These are phyloP conservation scores for Zoysia japonica DNA, from an alignment of 176 grass and related monocot species.

Conservation along the genomic window DNA sequence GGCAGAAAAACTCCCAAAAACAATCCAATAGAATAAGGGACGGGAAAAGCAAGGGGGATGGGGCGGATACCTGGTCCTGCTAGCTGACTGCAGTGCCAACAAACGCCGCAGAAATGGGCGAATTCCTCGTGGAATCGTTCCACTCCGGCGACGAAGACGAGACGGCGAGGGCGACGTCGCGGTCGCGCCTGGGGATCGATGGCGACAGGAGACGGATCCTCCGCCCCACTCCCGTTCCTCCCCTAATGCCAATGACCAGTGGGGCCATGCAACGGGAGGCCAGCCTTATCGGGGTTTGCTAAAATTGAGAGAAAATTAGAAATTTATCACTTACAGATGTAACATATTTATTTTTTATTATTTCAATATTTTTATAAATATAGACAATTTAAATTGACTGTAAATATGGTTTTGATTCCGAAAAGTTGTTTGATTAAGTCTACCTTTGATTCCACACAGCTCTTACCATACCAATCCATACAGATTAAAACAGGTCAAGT, in stretches of 20 bases:
- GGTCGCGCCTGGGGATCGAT: not conserved
- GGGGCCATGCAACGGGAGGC: not conserved
- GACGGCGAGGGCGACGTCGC: conserved; percentile 34
- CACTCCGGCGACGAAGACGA: conserved; percentile 19
- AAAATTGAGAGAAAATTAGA: conserved; percentile 18
- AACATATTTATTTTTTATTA: too few species aligned
- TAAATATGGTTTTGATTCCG: too few species aligned
- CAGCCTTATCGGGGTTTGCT: conserved; percentile 35
- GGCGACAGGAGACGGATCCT: conserved; percentile 7
- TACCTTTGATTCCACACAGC: too few species aligned
- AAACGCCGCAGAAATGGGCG: not conserved
- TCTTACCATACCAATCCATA: too few species aligned
- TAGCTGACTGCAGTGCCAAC: not conserved
- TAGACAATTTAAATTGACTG: too few species aligned
- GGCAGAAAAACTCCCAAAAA: not conserved
- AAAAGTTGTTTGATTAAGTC: too few species aligned
- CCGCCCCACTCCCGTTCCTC: not conserved
- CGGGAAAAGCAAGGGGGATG: not conserved
- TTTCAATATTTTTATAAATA: too few species aligned
- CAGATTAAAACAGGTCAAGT: too few species aligned
- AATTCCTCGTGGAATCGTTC: conserved; percentile 8
- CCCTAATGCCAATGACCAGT: conserved; percentile 27
- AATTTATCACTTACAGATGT: too few species aligned
- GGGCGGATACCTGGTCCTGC: conserved; percentile 18
- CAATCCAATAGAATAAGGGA: not conserved